Base-by-base conservation (phyloP, 1,139 yeast species). In the Nakaseomyces delphensis region DNA sequence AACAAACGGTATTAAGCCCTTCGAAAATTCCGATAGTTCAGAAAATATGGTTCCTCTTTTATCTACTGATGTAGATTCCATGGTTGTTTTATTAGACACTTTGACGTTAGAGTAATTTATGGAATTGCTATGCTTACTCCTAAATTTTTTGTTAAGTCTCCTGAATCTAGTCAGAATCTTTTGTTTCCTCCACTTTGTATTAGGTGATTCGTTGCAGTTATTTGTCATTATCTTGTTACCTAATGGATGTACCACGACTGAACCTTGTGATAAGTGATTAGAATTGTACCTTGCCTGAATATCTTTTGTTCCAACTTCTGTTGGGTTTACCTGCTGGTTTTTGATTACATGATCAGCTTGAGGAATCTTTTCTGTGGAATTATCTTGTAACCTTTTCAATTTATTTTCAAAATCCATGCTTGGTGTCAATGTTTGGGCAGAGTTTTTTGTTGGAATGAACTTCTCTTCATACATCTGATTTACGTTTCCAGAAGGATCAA, bases 361-460 rank as follows among this genome's bases (percentile, higher is more conserved):
- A 14, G 2, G 10, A 14, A 28, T 14, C 4, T 28, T 33, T 5
- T 47, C 50, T 8, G 15, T 36, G 10, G 25, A 18, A 8, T 38
- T 19, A 18, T 39, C 15, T 23, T 15, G 8, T 19, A 20, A 6
- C 30, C 16, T 25, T 18, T 10, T 3, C 11, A 18, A 4, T 16
- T 36, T 37, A 19, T 33, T 31, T 11, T 7, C 24, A 6, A 38
- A 24, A 8, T 57, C 63, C 48, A 55, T 47, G 19, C 54, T 57
- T 10, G 64, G 61, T 3, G 62, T 59, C 28, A 62, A 38, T 0
- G 66, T 62, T 40, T 59, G 63, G 3, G 62, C 51, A 3, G 64
- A 60, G 40, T 53, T 48, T 43, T 61, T 62, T 39, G 57, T 35
- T 3, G 57, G 54, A 5, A 59, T 48, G 35, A 48, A 54, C 39